Conservation (phyloP, 305 asterid species). For the Fraxinus paxiana region DNA sequence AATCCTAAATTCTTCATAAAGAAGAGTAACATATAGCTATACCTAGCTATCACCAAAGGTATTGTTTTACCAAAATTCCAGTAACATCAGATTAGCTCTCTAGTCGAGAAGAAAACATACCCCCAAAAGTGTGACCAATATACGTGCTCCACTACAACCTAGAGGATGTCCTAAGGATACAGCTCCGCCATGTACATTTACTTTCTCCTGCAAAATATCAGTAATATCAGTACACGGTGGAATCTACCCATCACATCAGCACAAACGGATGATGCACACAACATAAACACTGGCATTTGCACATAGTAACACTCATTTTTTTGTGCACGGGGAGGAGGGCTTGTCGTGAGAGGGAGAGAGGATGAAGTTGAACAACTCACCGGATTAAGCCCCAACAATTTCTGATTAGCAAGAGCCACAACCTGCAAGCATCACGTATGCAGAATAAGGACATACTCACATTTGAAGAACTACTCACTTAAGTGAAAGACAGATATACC, state of each 20-base stretch:
- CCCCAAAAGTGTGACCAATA: slow-evolving; percentile 91
- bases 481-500: slow-evolving; percentile 37
- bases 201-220: slow-evolving; percentile 61
- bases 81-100: not conserved
- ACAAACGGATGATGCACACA: not conserved
- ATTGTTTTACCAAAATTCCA: not conserved
- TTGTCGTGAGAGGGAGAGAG: not conserved
- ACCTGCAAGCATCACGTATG: slow-evolving; percentile 51
- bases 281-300: not conserved
- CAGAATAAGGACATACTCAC: slow-evolving; percentile 9
- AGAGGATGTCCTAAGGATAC: slow-evolving; percentile 95
- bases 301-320: not conserved
- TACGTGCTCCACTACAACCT: slow-evolving; percentile 99
- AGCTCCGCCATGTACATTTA: slow-evolving; percentile 93
- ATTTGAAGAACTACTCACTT: not conserved
- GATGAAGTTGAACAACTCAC: slow-evolving; percentile 42
- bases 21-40: not conserved
- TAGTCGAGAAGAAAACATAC: slow-evolving; percentile 37
- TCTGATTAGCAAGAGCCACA: slow-evolving; percentile 94
- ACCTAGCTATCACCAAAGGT: not conserved
- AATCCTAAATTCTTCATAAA: not conserved
- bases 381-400: slow-evolving; percentile 61
- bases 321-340: not conserved
- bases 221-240: slow-evolving; percentile 11
- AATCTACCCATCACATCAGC: not conserved